Conservation (phyloP, 129 eudicot species). For the Artemisia annua region DNA sequence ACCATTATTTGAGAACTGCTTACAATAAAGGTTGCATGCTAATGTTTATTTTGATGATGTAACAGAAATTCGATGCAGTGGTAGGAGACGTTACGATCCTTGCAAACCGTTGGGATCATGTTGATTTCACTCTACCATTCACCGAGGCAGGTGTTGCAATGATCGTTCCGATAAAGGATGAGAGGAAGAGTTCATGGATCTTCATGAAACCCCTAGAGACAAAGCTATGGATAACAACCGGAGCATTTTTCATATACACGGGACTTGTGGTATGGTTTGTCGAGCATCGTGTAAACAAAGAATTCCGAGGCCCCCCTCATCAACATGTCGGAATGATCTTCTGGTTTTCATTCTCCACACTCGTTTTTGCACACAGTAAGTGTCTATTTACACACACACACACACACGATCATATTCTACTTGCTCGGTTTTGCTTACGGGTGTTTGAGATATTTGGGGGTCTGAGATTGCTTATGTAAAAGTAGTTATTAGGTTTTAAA, state of each 20-base stretch:
- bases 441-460: not conserved
- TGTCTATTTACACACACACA: not conserved
- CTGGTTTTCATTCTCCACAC: constrained; percentile 65
- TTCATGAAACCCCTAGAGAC: constrained; percentile 51
- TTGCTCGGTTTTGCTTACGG: not conserved
- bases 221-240: constrained; percentile 50
- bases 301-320: constrained; percentile 46
- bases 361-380: constrained; percentile 67
- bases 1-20: not conserved
- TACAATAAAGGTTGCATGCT: not conserved
- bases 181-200: constrained; percentile 53
- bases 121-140: constrained; percentile 60
- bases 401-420: too few relatives aligned
- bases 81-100: constrained; percentile 51
- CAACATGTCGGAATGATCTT: constrained; percentile 56
- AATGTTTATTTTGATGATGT: not conserved
- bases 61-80: constrained; percentile 49
- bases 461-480: not conserved
- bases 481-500: too few relatives aligned
- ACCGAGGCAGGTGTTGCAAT: constrained; percentile 47
- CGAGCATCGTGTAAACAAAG: constrained; percentile 56
- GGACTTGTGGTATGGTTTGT: constrained; percentile 62
- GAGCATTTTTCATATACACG: constrained; percentile 49
- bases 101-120: constrained; percentile 41
- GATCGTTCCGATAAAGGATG: constrained; percentile 42